Evolutionary conservation across 2,329 filamentous ascomycete species (phyloP).

Genomic region (Fusarium avenaceum): DNA sequence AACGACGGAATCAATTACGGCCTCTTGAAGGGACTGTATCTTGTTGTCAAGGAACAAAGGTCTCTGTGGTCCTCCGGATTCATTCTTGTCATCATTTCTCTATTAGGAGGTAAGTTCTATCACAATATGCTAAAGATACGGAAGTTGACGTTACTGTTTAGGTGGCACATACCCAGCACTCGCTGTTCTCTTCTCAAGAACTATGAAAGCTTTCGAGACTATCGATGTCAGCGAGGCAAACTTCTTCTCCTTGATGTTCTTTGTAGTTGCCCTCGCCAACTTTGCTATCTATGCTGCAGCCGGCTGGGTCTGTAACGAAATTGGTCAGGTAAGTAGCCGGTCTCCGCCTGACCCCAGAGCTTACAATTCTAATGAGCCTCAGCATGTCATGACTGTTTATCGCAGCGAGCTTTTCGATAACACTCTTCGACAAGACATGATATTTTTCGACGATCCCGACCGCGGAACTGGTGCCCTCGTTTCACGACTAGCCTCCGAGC

Average conservation of each 20-base stretch:
- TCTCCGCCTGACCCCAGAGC: not conserved
- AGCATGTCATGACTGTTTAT: slow-evolving; percentile 54
- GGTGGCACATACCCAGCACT: slow-evolving; percentile 58
- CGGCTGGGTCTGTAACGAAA: slow-evolving; percentile 55
- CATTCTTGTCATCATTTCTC: slow-evolving; percentile 42
- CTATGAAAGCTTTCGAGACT: slow-evolving; percentile 56
- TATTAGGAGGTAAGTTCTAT: slow-evolving; percentile 48
- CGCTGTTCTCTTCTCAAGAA: slow-evolving; percentile 57
- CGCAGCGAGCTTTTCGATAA: slow-evolving; percentile 62
- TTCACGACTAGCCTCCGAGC: slow-evolving; percentile 55
- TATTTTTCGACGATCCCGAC: slow-evolving; percentile 58
- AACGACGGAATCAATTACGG: slow-evolving; percentile 41
- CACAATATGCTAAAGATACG: not conserved
- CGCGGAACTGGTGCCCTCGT: slow-evolving; percentile 58
- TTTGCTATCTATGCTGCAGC: slow-evolving; percentile 59
- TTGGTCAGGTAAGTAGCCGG: slow-evolving; percentile 52
- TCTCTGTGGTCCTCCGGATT: slow-evolving; percentile 45
- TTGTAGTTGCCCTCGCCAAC: slow-evolving; percentile 63
- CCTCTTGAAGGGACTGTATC: slow-evolving; percentile 49
- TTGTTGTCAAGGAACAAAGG: slow-evolving; percentile 52
- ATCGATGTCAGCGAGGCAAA: slow-evolving; percentile 57
- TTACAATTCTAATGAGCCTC: not conserved
- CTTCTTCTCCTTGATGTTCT: slow-evolving; percentile 70
- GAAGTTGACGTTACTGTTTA: slow-evolving; percentile 23
- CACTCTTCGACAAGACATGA: slow-evolving; percentile 68